Evolutionary conservation across 2,329 filamentous ascomycete genomes (phyloP), one percentile per base, ranked within the genome.

Genomic region (Aspergillus ruber): DNA sequence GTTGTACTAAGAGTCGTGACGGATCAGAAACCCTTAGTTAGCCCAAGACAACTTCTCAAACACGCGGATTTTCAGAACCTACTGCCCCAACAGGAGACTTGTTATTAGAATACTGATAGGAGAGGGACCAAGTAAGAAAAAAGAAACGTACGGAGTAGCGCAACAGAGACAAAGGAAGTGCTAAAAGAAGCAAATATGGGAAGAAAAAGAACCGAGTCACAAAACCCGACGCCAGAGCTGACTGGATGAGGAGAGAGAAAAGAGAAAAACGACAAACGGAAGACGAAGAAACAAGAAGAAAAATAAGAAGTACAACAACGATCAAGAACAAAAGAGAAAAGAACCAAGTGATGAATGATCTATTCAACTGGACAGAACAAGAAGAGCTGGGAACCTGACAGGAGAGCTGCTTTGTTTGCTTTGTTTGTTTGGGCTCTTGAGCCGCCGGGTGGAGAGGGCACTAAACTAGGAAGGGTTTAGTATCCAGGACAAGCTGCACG

Each of bases 241-340:
- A 49, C 52, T 50, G 50, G 57, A 52, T 53, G 51, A 50, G 52
- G 49, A 45, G 52, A 43, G 50, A 45, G 42, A 43, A 50, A 36
- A 42, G 48, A 50, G 49, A 29, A 12, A 12, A 29, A 4, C 9
- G 25, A 29, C 25, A 29, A 12, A 29, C 25, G 12, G 25, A 12
- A 4, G 25, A 29, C 9, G 25, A 29, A 29, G 25, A 36, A 52
- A 47, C 46, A 51, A 52, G 45, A 9, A 39, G 44, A 52, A 51
- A 50, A 51, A 55, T 56, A 17, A 50, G 20, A 50, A 49, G 35
- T 29, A 45, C 46, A 21, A 49, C 44, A 51, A 50, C 44, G 39
- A 47, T 36, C 44, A 48, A 40, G 46, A 43, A 45, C 29, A 42
- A 47, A 50, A 48, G 38, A 33, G 39, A 42, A 50, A 20, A 39